phyloP scores from a whole-genome alignment of 768 basidiomycete species.

The Naganishia vishniacii region DNA sequence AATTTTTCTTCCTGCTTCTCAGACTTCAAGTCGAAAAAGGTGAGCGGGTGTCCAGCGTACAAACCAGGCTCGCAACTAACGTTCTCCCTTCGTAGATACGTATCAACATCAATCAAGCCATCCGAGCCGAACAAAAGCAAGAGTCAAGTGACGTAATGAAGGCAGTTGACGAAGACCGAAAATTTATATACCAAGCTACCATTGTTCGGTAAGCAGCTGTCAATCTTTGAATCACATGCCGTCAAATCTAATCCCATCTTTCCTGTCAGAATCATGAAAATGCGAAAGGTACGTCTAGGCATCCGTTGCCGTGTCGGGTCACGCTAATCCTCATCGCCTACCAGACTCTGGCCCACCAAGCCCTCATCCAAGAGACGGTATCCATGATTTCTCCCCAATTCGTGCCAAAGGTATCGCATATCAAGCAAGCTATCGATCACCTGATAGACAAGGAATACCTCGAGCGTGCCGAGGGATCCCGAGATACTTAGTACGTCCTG shows the following conservation, averaged over 20 bases:
- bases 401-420: conserved; percentile 87
- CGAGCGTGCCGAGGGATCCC: conserved; percentile 83
- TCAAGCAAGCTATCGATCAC: conserved; percentile 94
- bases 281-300: conserved; percentile 39
- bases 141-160: conserved; percentile 84
- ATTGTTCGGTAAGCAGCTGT: conserved; percentile 59
- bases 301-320: neutral
- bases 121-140: conserved; percentile 90
- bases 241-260: neutral
- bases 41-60: conserved; percentile 14
- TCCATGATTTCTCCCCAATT: conserved; percentile 38
- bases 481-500: conserved; percentile 63
- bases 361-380: conserved; percentile 48
- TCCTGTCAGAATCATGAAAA: conserved; percentile 51
- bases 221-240: neutral
- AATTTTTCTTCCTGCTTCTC: conserved; percentile 29
- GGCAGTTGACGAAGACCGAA: conserved; percentile 93
- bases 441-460: conserved; percentile 96
- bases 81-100: conserved; percentile 54
- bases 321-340: neutral
- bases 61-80: neutral
- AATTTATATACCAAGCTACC: conserved; percentile 90
- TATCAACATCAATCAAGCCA: conserved; percentile 81
- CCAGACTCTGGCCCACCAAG: conserved; percentile 48
- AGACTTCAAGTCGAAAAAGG: conserved; percentile 78